phyloP scores from a whole-genome alignment of 441 rosid genomes.

The Adansonia gregorii region DNA sequence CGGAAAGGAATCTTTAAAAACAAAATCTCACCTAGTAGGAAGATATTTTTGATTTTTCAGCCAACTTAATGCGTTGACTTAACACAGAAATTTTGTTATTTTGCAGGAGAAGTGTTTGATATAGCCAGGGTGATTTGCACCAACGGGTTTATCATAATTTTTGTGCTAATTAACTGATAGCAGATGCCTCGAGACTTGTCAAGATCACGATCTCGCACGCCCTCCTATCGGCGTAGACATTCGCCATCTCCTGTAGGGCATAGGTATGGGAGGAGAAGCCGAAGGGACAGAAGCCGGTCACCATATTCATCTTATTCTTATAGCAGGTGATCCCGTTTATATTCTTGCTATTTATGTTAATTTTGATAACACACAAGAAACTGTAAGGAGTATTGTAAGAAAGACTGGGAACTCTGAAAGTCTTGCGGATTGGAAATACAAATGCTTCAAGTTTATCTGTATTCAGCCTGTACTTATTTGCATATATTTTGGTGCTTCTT shows the following conservation, averaged over 20 bases:
- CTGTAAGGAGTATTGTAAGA: constrained; percentile 50
- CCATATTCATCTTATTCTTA: constrained; percentile 72
- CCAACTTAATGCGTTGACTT: not conserved
- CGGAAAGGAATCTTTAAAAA: not conserved
- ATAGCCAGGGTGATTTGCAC: not conserved
- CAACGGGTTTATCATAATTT: not conserved
- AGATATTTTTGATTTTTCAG: not conserved
- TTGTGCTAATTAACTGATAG: constrained; percentile 21
- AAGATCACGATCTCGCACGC: constrained; percentile 69
- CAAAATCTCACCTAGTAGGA: not conserved
- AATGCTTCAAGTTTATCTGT: constrained; percentile 40
- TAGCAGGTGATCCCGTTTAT: constrained; percentile 88
- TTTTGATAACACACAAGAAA: constrained; percentile 31
- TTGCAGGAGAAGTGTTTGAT: constrained; percentile 19
- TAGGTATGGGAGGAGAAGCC: constrained; percentile 74
- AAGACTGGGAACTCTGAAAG: constrained; percentile 41
- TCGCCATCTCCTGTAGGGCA: constrained; percentile 73
- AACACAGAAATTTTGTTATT: not conserved
- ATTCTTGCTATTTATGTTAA: constrained; percentile 37
- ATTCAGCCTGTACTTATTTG: constrained; percentile 34
- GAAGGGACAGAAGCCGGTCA: constrained; percentile 83
- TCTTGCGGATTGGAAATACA: constrained; percentile 42
- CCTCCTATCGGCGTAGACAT: constrained; percentile 66
- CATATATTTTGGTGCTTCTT: constrained; percentile 20
- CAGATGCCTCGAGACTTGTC: constrained; percentile 87